Conservation (phyloP, 2,329 filamentous ascomycete genomes). For the Penicillium brasilianum region DNA sequence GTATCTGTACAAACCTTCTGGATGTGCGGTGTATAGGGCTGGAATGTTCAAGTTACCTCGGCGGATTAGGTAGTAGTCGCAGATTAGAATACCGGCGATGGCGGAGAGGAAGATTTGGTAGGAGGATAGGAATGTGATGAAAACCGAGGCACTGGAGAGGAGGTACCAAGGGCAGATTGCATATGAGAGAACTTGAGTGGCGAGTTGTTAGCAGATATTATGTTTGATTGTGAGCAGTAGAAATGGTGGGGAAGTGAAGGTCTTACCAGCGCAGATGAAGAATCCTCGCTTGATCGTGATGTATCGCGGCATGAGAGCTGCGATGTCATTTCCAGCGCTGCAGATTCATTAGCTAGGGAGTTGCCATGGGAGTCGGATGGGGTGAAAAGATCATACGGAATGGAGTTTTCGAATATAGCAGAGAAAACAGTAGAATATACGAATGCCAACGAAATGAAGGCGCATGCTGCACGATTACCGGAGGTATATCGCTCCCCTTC, state of each 20-base stretch:
- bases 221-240: background rate
- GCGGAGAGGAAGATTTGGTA: slow-evolving; percentile 49
- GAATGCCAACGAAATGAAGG: slow-evolving; percentile 51
- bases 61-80: slow-evolving; percentile 50
- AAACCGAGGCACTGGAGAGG: slow-evolving; percentile 41
- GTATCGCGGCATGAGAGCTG: slow-evolving; percentile 47
- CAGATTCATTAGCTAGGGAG: background rate
- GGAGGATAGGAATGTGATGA: slow-evolving; percentile 48
- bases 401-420: background rate
- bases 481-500: slow-evolving; percentile 42
- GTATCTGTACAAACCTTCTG: slow-evolving; percentile 40
- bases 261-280: slow-evolving; percentile 38
- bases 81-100: slow-evolving; percentile 51
- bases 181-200: background rate
- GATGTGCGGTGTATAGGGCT: slow-evolving; percentile 40
- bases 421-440: slow-evolving; percentile 51
- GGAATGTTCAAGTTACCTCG: slow-evolving; percentile 44
- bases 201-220: slow-evolving; percentile 16
- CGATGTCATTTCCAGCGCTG: slow-evolving; percentile 48
- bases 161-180: slow-evolving; percentile 37
- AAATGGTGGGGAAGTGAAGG: slow-evolving; percentile 33
- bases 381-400: background rate
- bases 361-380: too few relatives aligned
- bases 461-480: slow-evolving; percentile 45
- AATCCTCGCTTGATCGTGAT: slow-evolving; percentile 36